Evolutionary conservation across 495 filamentous ascomycete species (phyloP).

Genomic region (Aspergillus mulundensis): DNA sequence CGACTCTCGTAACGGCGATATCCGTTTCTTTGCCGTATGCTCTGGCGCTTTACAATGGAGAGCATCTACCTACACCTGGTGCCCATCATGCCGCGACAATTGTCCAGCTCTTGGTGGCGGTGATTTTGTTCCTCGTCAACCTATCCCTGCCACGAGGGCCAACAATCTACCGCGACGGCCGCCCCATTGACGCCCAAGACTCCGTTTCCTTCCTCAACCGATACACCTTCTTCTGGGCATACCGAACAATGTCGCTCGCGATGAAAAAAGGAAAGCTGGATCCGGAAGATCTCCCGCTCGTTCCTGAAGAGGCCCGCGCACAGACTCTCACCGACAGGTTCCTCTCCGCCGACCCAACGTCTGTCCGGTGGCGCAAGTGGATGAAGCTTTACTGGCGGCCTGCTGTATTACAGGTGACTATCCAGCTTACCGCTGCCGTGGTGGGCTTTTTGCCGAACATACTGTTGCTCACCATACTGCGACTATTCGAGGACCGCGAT

Average conservation of each 20-base stretch:
- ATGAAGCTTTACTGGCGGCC: constrained; percentile 9
- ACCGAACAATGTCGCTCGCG: constrained; percentile 44
- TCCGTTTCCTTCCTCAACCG: constrained; percentile 54
- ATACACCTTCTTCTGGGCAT: constrained; percentile 58
- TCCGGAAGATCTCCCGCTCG: constrained; percentile 47
- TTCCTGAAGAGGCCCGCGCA: constrained; percentile 7
- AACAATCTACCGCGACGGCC: constrained; percentile 46
- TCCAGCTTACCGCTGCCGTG: constrained; percentile 7
- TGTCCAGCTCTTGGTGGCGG: constrained; percentile 6
- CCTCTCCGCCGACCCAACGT: neutral
- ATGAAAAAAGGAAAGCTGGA: constrained; percentile 53
- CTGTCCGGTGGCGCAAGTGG: constrained; percentile 10
- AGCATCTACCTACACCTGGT: neutral
- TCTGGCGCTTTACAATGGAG: neutral
- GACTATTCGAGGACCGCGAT: constrained; percentile 15
- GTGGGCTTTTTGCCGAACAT: constrained; percentile 11
- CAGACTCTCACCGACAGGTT: constrained; percentile 6
- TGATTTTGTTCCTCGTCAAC: constrained; percentile 7
- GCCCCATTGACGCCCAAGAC: constrained; percentile 53
- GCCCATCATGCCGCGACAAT: neutral
- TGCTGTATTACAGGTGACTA: neutral
- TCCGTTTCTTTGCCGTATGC: neutral
- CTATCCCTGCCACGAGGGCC: constrained; percentile 55
- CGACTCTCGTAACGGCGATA: neutral
- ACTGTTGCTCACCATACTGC: constrained; percentile 9